Evolutionary conservation across 306 rosid genomes (phyloP), one percentile per base, ranked within the genome.

Genomic region (Psophocarpus tetragonolobus): DNA sequence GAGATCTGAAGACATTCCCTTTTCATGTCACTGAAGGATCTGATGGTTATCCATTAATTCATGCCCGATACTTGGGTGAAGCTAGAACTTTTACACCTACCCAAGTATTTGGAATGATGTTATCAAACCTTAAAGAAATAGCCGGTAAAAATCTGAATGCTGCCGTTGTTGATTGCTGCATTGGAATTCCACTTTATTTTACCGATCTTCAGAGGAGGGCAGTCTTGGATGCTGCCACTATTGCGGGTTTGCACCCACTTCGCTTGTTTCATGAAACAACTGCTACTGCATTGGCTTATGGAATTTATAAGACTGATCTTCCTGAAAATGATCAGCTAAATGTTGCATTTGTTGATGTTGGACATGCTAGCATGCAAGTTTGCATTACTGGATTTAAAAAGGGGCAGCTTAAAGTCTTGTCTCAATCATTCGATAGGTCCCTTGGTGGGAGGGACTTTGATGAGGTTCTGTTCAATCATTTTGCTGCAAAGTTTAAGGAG

Each of bases 381-480:
- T 95, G 97, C 75, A 88, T 95, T 82, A 97, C 94, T 68, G 99
- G 97, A 2, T 92, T 87, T 77, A 92, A 91, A 71, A 92, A 88
- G 82, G 99, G 99, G 47, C 99, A 92, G 87, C 78, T 95, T 78
- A 92, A 87, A 79, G 84, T 95, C 36, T 79, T 95, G 86, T 84
- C 99, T 70, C 99, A 95, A 87, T 61, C 96, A 1, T 90, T 62
- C 54, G 99, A 95, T 72, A 88, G 85, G 80, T 88, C 96, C 42
- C 79, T 95, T 62, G 97, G 99, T 35, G 99, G 99, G 79, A 92
- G 97, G 71, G 99, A 95, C 73, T 95, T 95, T 35, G 99, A 95
- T 45, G 99, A 92, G 74, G 99, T 68, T 68, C 68, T 95, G 65
- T 92, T 92, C 82, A 81, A 86, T 15, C 90, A 95, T 68, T 95